Evolutionary conservation across 148 eudicot species (phyloP), one percentile per base, ranked within the genome.

Genomic region (Mesembryanthemum crystallinum): DNA sequence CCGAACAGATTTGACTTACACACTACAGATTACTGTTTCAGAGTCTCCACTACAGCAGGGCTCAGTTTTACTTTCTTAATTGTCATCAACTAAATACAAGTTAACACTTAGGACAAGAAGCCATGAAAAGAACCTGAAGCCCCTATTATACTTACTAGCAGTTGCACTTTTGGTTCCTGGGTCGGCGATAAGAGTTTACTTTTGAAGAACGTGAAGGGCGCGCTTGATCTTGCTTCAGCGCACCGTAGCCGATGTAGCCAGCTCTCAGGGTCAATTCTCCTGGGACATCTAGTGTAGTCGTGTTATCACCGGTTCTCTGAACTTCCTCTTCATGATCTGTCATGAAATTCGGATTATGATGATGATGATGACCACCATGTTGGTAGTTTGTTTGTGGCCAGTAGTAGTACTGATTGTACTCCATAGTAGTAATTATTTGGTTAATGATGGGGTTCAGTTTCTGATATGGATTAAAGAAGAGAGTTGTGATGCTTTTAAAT

Each of bases 111-210:
- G 32, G 30, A 67, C 15, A 67, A 67, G 14, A 20, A 65, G 29
- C 51, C 55, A 14, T 45, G 33, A 20, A 27, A 3, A 54, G 21
- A 12, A 47, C 28, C 58, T 42, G 30, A 49, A 69, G 58, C 33
- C 25, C 32, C 13, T 66, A n/a, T n/a, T n/a, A 35, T 18, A 35
- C 17, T 66, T 4, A 54, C 23, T 21, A 54, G 58, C 58, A 54
- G 18, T 18, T 10, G 3, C 23, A 13, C 58, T 2, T 45, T n/a
- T 66, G 58, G 42, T 23, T 60, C 20, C 33, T 68, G 4, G 58
- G 42, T 55, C 78, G 69, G 3, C 28, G 78, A 27, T 25, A 74
- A 21, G 77, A 35, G 62, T 79, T 79, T 18, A 73, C 77, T 47
- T 65, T 32, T 24, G 59, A 9, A 24, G 45, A 2, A 27, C 20